Evolutionary conservation across 345 rosid species (phyloP).

Genomic region (Brassica rapa): DNA sequence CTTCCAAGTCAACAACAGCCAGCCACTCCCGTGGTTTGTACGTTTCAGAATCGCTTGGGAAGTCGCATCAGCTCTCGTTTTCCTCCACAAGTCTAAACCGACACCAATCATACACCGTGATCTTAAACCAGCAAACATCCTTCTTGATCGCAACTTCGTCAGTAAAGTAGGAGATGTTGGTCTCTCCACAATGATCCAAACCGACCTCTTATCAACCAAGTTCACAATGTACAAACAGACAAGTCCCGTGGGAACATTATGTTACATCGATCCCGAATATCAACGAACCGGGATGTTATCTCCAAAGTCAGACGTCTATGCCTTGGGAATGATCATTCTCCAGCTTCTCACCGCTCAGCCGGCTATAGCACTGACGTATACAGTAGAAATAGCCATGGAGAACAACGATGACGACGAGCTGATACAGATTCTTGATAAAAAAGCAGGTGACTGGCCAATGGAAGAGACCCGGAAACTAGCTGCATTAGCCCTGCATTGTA

Average conservation of each 20-base stretch:
- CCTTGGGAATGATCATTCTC: constrained; percentile 77
- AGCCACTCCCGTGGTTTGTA: constrained; percentile 79
- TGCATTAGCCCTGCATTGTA: constrained; percentile 59
- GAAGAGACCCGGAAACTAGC: constrained; percentile 68
- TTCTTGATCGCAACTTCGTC: constrained; percentile 71
- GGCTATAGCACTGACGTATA: constrained; percentile 68
- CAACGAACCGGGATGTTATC: constrained; percentile 79
- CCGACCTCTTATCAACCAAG: constrained; percentile 36
- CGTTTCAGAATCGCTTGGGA: constrained; percentile 85
- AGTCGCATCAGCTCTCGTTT: constrained; percentile 76
- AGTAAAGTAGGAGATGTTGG: constrained; percentile 98
- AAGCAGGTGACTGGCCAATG: constrained; percentile 76
- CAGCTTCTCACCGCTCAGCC: constrained; percentile 82
- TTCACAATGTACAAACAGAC: constrained; percentile 54
- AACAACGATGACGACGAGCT: constrained; percentile 33
- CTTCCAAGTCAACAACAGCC: constrained; percentile 46
- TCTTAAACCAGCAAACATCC: constrained; percentile 86
- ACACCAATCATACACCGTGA: constrained; percentile 82
- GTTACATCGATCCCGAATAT: constrained; percentile 92
- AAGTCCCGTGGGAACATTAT: constrained; percentile 74
- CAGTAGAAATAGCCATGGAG: constrained; percentile 67
- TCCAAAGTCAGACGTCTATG: constrained; percentile 79
- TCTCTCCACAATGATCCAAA: constrained; percentile 61
- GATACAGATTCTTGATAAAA: constrained; percentile 57
- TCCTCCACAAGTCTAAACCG: constrained; percentile 81